Evolutionary conservation across 1,139 yeast species (phyloP).

Genomic region (Saccharomycopsis hybrid): DNA sequence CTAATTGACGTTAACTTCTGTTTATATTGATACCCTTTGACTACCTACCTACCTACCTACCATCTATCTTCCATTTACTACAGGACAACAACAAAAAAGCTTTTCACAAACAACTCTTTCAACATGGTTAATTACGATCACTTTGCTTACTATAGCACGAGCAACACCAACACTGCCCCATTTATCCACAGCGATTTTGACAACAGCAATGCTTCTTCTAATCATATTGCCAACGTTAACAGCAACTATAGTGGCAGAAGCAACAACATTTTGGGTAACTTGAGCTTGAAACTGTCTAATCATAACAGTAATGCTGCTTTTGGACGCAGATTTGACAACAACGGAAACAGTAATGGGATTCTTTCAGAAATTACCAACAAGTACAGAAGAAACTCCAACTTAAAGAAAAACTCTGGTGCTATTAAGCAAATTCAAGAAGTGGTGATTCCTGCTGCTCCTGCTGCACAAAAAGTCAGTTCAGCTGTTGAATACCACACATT

Average conservation of each 20-base stretch:
- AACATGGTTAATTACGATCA: conserved; percentile 2
- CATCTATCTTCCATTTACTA: too few species aligned
- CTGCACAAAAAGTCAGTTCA: neutral
- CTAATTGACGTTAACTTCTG: too few species aligned
- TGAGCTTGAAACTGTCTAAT: too few species aligned
- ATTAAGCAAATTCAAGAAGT: neutral
- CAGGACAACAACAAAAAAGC: neutral
- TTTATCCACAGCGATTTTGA: neutral
- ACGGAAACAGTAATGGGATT: neutral
- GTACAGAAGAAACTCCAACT: neutral
- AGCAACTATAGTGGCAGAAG: neutral
- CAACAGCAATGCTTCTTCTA: neutral
- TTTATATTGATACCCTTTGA: too few species aligned
- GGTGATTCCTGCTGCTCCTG: neutral
- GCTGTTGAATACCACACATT: neutral
- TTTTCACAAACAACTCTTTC: neutral
- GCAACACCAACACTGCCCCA: neutral
- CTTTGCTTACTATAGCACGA: conserved; percentile 3
- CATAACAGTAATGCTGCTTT: neutral
- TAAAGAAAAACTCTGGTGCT: neutral
- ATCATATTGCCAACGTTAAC: neutral
- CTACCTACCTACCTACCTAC: too few species aligned
- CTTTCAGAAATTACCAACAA: conserved; percentile 17
- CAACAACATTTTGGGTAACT: neutral
- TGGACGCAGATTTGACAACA: neutral